Evolutionary conservation across 495 filamentous ascomycete species (phyloP), one percentile per base, ranked within the genome.

Genomic region (Neurospora sublineolata): DNA sequence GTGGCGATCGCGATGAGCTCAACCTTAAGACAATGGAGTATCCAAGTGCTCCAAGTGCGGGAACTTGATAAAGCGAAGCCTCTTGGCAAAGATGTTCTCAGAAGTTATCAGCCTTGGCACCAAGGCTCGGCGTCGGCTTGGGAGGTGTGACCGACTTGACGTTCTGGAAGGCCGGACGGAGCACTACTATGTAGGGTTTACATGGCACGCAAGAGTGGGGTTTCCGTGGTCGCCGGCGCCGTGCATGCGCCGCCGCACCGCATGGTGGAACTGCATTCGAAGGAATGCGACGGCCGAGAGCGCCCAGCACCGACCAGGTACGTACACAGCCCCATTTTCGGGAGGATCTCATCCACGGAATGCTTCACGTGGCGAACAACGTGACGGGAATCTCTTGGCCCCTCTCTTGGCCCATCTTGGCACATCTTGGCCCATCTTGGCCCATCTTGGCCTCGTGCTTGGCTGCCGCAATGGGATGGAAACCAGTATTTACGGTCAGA

Each of bases 331-430:
- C 27, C 52, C 52, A 27, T 64, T 33, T 64, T 30, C 52, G 52
- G 52, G 27, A 18, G 12, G 14, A 64, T 64, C 52, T 64, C 52
- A 64, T 64, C 52, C 52, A 64, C 30, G 40, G 18, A 68, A 42
- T 40, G n/a, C 20, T 36, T 64, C 70, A 72, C 60, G 70, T 72
- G 70, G 70, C 70, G 37, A 72, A n/a, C 8, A 72, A 36, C 60
- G n/a, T 72, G 60, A 68, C n/a, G 37, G 39, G 5, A 4, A 38
- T 36, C 30, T 18, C 69, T 70, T 37, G 37, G 38, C 36, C 23
- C 18, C 12, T 16, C 1, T 60, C 52, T 60, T 33, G 23, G 52
- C 52, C 52, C 46, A 14, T 30, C 27, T 64, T 64, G 52, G 52
- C 52, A 14, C 33, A 40, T 11, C 70, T 71, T 71, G 70, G 70